A percentile compares a stretch with the other conserved stretches of the same genome.
phyloP scores from a whole-genome alignment of 345 rosid genomes.

The Ailanthus altissimus region DNA sequence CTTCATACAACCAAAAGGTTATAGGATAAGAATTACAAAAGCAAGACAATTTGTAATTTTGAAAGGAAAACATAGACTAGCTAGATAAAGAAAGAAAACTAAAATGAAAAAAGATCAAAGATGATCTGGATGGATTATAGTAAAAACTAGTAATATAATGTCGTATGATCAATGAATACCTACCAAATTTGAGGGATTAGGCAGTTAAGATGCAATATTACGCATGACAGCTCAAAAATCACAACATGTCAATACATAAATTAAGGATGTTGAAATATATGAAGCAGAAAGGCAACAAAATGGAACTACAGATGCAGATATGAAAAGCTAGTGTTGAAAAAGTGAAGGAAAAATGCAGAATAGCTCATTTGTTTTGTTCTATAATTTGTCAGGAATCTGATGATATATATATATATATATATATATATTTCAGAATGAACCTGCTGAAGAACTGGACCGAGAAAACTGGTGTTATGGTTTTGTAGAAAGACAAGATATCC shows the following conservation, averaged over 20 bases:
- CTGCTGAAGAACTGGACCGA: background rate
- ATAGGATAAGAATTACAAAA: background rate
- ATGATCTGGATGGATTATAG: background rate
- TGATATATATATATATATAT: background rate
- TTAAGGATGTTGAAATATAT: background rate
- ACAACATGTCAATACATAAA: background rate
- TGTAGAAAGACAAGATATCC: background rate
- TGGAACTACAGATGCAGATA: constrained; percentile 2
- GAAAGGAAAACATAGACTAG: background rate
- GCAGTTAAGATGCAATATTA: background rate
- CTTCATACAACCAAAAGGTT: background rate
- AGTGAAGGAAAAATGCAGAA: background rate
- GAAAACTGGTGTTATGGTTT: background rate
- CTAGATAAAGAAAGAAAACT: background rate
- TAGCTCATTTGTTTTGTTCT: background rate
- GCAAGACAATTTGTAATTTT: background rate
- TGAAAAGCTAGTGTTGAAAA: background rate
- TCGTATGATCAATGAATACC: background rate
- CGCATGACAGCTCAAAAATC: background rate
- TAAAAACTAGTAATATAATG: background rate
- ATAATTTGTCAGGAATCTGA: background rate
- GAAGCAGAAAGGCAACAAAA: background rate
- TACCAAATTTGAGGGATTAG: background rate
- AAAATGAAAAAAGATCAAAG: background rate
- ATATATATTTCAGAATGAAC: background rate